A percentile compares a stretch with the other conserved stretches of the same genome.
Evolutionary conservation across 2,329 filamentous ascomycete species (phyloP).

Genomic region (Clonostachys rosea): DNA sequence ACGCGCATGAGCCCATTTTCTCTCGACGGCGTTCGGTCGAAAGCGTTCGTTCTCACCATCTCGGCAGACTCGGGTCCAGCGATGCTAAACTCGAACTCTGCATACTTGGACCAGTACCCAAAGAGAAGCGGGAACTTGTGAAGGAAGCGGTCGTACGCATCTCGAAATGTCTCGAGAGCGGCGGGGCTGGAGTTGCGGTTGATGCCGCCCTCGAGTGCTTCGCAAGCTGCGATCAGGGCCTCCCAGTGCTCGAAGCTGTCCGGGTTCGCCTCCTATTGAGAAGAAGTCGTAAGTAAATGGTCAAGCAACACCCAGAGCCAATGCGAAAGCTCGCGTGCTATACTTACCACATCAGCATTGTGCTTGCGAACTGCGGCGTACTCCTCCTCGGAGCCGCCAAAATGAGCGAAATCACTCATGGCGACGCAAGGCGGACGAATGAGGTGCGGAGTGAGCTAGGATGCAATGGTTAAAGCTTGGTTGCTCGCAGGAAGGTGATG

Average conservation of each 20-base stretch:
- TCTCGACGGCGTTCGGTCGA: not conserved
- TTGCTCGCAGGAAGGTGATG: too few relatives aligned
- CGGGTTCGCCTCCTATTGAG: conserved; percentile 56
- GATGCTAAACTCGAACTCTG: conserved; percentile 94
- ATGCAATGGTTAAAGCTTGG: too few relatives aligned
- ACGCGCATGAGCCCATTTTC: not conserved
- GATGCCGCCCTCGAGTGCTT: conserved; percentile 84
- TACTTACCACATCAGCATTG: conserved; percentile 66
- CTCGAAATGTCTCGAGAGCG: conserved; percentile 80
- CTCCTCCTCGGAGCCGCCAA: conserved; percentile 73
- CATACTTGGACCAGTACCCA: conserved; percentile 99
- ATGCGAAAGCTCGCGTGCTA: not conserved
- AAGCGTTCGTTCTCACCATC: conserved; percentile 60
- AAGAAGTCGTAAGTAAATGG: conserved; percentile 10
- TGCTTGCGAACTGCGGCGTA: conserved; percentile 78
- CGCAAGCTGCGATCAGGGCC: conserved; percentile 78
- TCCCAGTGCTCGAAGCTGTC: conserved; percentile 97
- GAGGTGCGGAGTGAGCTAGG: too few relatives aligned
- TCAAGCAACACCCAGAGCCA: conserved; percentile 5
- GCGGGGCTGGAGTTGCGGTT: conserved; percentile 96
- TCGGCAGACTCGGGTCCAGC: conserved; percentile 95
- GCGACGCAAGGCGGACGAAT: conserved; percentile 2
- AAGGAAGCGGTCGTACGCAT: conserved; percentile 88
- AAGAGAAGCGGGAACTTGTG: conserved; percentile 94
- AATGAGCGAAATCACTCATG: conserved; percentile 70